A percentile compares a stretch with the other conserved stretches of the same genome.
These are phyloP conservation scores for Penicillium maclennaniae DNA, from an alignment of 495 filamentous ascomycete genomes.

Conservation along the genomic window DNA sequence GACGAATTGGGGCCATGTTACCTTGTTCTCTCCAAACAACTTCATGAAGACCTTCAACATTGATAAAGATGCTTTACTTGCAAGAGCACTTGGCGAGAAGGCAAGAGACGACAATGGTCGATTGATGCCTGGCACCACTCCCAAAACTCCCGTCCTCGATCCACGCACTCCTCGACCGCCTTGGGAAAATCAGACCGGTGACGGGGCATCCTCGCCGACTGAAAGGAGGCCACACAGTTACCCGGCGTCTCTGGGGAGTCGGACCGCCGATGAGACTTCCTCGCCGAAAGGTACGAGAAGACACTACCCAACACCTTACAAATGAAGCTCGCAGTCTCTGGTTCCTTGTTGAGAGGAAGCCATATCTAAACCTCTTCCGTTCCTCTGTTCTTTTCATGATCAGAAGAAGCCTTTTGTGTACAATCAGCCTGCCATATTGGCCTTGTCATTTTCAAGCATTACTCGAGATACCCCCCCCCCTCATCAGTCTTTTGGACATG, in stretches of 20 bases:
- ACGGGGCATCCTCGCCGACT: neutral
- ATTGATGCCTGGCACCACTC: neutral
- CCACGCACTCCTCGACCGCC: neutral
- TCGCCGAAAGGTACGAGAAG: neutral
- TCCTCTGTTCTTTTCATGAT: neutral
- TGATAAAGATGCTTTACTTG: neutral
- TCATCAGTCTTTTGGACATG: neutral
- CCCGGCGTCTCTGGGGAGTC: neutral
- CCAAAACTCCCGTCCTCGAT: neutral
- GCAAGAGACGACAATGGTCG: neutral
- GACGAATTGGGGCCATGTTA: constrained; percentile 34
- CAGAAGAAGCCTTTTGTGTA: neutral
- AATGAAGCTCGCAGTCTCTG: neutral
- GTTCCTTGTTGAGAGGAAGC: neutral
- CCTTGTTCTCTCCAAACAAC: neutral
- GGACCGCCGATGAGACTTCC: neutral
- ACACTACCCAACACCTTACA: neutral
- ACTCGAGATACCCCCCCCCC: no score
- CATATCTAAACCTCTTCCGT: neutral
- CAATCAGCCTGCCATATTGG: neutral
- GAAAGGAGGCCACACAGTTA: neutral
- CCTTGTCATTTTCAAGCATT: no score
- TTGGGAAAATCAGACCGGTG: neutral
- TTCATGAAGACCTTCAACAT: constrained; percentile 6
- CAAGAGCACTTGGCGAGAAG: neutral